Conservation (phyloP, 2,329 filamentous ascomycete species). For the Alternaria ventricosa region DNA sequence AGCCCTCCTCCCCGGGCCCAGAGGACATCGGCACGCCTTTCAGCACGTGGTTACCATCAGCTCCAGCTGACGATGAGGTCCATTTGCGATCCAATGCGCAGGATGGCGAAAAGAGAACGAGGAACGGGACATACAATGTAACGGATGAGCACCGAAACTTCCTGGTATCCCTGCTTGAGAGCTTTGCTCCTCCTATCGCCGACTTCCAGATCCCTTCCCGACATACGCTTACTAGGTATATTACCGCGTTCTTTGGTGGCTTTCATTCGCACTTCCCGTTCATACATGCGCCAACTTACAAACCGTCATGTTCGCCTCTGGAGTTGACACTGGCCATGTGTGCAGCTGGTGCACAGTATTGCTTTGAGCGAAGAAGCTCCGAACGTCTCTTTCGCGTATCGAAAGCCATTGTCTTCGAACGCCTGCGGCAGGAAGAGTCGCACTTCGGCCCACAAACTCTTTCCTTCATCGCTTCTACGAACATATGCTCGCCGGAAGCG, state of each 20-base stretch:
- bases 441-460: conserved; percentile 33
- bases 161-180: conserved; percentile 23
- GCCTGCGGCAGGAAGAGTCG: conserved; percentile 32
- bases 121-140: conserved; percentile 31
- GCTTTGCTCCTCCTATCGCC: conserved; percentile 28
- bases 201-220: conserved; percentile 40
- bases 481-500: conserved; percentile 14
- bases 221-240: conserved; percentile 39
- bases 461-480: conserved; percentile 24
- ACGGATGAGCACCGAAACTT: conserved; percentile 37
- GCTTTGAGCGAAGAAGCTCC: conserved; percentile 40
- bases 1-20: conserved; percentile 22
- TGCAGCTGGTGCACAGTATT: conserved; percentile 43
- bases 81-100: conserved; percentile 27
- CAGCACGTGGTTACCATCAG: conserved; percentile 40
- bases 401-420: conserved; percentile 39
- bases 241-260: conserved; percentile 39
- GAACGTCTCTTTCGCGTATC: conserved; percentile 38
- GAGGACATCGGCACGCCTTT: conserved; percentile 42
- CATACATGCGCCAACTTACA: conserved; percentile 42
- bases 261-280: conserved; percentile 46
- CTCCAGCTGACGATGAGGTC: conserved; percentile 36
- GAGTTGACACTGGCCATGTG: conserved; percentile 44
- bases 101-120: conserved; percentile 24
- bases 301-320: conserved; percentile 37